These are phyloP conservation scores for Hemileia vastatrix DNA, from an alignment of 1,284 basidiomycete genomes.

Conservation along the genomic window DNA sequence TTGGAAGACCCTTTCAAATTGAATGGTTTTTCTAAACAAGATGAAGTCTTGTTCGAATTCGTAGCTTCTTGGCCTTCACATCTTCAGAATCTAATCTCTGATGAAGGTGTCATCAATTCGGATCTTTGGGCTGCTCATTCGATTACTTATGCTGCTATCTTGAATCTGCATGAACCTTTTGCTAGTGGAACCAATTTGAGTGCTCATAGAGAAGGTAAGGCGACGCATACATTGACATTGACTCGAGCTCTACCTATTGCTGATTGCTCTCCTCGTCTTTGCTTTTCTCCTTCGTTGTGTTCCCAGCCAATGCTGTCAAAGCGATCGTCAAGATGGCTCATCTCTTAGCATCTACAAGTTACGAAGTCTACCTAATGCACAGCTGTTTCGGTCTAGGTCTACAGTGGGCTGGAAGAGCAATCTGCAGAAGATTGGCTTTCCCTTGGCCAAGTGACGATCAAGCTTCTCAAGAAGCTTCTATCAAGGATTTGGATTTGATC, in stretches of 20 bases:
- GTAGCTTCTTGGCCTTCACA: background rate
- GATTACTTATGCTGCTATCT: slow-evolving; percentile 5
- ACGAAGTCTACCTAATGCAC: background rate
- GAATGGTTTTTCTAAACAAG: background rate
- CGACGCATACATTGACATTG: too few species aligned
- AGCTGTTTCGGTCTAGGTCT: background rate
- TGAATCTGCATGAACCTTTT: slow-evolving; percentile 23
- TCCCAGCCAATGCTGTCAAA: background rate
- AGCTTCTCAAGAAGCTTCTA: background rate
- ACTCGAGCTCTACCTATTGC: background rate
- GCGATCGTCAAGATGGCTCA: background rate
- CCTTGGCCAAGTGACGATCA: background rate
- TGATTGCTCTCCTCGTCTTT: background rate
- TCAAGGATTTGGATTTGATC: background rate
- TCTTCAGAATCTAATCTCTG: background rate
- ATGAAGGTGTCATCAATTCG: background rate
- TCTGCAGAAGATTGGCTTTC: background rate
- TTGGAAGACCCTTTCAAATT: background rate
- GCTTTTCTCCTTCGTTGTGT: background rate
- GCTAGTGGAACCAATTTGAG: slow-evolving; percentile 14
- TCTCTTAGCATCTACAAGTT: background rate
- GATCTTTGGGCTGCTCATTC: background rate
- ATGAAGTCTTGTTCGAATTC: background rate
- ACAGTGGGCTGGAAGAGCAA: background rate
- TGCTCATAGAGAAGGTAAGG: background rate